phyloP scores from a whole-genome alignment of 441 rosid genomes.

The Mallotus repandus region DNA sequence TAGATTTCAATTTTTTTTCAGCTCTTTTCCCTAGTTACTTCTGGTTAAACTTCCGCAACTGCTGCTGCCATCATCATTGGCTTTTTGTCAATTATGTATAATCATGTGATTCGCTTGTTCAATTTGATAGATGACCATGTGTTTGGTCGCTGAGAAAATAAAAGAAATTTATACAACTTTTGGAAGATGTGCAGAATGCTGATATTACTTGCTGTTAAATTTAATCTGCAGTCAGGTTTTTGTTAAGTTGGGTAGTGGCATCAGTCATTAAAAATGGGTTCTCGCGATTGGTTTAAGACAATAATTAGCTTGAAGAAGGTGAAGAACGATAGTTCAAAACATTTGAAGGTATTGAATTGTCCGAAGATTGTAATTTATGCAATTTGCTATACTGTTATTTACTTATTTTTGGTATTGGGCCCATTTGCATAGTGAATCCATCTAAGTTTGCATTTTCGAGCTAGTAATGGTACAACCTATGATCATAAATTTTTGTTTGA shows the following conservation, averaged over 20 bases:
- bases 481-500: not conserved
- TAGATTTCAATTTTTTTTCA: not conserved
- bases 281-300: slow-evolving; percentile 75
- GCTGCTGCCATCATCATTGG: not conserved
- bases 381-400: not conserved
- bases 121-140: not conserved
- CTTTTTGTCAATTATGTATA: not conserved
- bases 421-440: not conserved
- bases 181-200: slow-evolving; percentile 6
- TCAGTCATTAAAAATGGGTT: slow-evolving; percentile 48
- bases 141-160: slow-evolving; percentile 15
- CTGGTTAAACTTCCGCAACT: not conserved
- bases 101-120: not conserved
- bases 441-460: not conserved
- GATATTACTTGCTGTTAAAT: slow-evolving; percentile 12
- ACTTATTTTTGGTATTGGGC: not conserved
- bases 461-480: not conserved
- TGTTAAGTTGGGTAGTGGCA: slow-evolving; percentile 26
- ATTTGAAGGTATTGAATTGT: slow-evolving; percentile 45
- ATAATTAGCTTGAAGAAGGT: slow-evolving; percentile 57
- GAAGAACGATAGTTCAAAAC: slow-evolving; percentile 43
- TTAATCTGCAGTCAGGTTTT: slow-evolving; percentile 30
- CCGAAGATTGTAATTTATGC: not conserved
- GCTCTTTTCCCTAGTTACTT: not conserved
- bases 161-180: not conserved